Conservation (phyloP, 2,329 filamentous ascomycete species). For the Cladosporium colombiae region DNA sequence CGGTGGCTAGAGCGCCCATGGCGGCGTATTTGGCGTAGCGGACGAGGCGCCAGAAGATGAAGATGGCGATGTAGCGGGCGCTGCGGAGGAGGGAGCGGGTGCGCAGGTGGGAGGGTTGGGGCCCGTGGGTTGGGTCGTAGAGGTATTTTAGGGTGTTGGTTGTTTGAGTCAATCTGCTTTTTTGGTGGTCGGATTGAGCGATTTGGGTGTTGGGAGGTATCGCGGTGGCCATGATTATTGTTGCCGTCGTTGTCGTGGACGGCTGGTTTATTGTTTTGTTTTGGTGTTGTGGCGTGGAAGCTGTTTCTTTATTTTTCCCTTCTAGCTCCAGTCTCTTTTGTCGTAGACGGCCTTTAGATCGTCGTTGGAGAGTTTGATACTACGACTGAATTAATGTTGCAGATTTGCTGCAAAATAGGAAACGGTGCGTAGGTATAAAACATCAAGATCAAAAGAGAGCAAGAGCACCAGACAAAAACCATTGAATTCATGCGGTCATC, state of each 20-base stretch:
- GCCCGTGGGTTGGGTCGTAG: conserved; percentile 36
- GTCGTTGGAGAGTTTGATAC: background rate
- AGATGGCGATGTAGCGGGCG: conserved; percentile 42
- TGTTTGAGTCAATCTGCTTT: conserved; percentile 24
- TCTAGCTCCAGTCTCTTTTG: background rate
- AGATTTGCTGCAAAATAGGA: background rate
- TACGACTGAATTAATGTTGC: background rate
- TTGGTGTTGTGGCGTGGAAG: background rate
- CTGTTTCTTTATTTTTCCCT: background rate
- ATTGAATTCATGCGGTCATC: background rate
- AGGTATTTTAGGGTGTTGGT: conserved; percentile 40
- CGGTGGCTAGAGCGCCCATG: conserved; percentile 43
- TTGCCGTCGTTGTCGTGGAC: background rate
- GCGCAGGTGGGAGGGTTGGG: conserved; percentile 38
- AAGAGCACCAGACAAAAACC: background rate
- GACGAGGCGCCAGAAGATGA: conserved; percentile 46
- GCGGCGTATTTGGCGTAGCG: conserved; percentile 48
- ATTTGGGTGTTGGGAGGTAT: background rate
- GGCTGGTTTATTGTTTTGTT: background rate
- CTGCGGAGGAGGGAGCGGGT: conserved; percentile 43
- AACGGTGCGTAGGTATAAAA: background rate
- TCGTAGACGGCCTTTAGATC: background rate
- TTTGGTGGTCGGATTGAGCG: background rate
- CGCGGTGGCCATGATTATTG: background rate
- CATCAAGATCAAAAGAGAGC: background rate